Percentiles rank a stretch among this genome's conserved stretches.
These are phyloP conservation scores for Helianthus annuus DNA, from an alignment of 129 eudicot species.

Conservation along the genomic window DNA sequence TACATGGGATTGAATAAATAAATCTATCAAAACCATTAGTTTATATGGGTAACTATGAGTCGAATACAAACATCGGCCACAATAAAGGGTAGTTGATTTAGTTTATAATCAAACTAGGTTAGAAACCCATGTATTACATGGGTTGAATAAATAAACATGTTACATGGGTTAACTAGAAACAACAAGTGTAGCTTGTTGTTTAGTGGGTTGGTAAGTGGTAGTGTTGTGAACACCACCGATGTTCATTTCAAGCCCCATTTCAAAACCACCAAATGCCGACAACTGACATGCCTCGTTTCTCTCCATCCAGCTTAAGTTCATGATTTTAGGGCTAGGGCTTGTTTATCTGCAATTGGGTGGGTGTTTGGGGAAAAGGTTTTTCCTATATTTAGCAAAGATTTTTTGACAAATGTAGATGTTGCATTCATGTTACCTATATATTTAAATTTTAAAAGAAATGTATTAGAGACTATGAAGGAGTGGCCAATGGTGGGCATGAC, in stretches of 20 bases:
- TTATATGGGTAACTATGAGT: too few relatives aligned
- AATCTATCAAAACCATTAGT: too few relatives aligned
- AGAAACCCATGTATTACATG: too few relatives aligned
- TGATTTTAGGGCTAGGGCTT: constrained; percentile 32
- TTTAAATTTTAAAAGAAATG: neutral
- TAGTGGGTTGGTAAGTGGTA: too few relatives aligned
- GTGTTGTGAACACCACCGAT: neutral
- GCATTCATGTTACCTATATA: constrained; percentile 40
- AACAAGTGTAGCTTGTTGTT: too few relatives aligned
- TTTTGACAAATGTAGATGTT: constrained; percentile 54
- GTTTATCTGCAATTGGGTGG: constrained; percentile 26
- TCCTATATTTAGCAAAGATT: constrained; percentile 47
- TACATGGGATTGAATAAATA: too few relatives aligned
- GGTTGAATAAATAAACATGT: too few relatives aligned
- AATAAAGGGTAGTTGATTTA: too few relatives aligned
- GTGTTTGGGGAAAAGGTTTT: constrained; percentile 20
- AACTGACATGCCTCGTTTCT: constrained; percentile 60
- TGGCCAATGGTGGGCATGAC: constrained; percentile 38
- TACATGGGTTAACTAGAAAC: too few relatives aligned
- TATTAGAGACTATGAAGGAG: constrained; percentile 25
- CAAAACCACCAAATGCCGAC: constrained; percentile 41
- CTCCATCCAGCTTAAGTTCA: constrained; percentile 32
- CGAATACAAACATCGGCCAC: too few relatives aligned
- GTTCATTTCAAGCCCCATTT: constrained; percentile 27
- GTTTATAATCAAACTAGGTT: too few relatives aligned